Conservation (phyloP, 1,284 basidiomycete species). For the Pyrrhoderma lamaoense region DNA sequence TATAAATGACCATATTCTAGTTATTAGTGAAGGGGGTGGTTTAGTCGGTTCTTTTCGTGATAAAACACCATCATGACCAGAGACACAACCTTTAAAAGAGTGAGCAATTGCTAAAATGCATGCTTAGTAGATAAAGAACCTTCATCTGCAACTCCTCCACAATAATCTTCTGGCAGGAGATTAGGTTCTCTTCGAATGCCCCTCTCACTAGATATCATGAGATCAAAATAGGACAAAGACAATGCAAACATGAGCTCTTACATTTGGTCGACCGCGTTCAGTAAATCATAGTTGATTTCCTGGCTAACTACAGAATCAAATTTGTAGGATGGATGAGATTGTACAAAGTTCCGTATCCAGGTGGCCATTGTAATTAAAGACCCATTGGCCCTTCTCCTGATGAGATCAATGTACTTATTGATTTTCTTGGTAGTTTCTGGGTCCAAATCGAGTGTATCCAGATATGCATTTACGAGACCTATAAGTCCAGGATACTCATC, state of each 20-base stretch:
- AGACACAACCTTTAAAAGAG: slow-evolving; percentile 6
- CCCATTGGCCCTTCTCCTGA: slow-evolving; percentile 76
- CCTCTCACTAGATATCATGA: slow-evolving; percentile 48
- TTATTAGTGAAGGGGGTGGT: neutral
- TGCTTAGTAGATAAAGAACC: slow-evolving; percentile 5
- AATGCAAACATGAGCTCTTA: slow-evolving; percentile 40
- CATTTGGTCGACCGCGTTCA: slow-evolving; percentile 90
- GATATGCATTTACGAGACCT: slow-evolving; percentile 78
- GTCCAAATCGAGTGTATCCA: slow-evolving; percentile 83
- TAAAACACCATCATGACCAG: slow-evolving; percentile 2
- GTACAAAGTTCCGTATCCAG: slow-evolving; percentile 92
- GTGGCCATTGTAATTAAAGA: slow-evolving; percentile 83
- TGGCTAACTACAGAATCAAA: slow-evolving; percentile 85
- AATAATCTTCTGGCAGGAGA: slow-evolving; percentile 55
- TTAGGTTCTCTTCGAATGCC: slow-evolving; percentile 59
- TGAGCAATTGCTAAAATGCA: neutral
- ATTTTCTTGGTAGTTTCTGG: slow-evolving; percentile 59
- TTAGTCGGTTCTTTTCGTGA: neutral
- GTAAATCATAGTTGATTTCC: slow-evolving; percentile 92
- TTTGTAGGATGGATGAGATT: slow-evolving; percentile 84
- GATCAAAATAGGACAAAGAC: too few relatives aligned
- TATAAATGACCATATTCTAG: slow-evolving; percentile 8
- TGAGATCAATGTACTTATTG: slow-evolving; percentile 71
- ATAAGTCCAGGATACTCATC: slow-evolving; percentile 79
- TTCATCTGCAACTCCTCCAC: slow-evolving; percentile 29